Evolutionary conservation across 352 stramenopile species (phyloP), one percentile per base, ranked within the genome.

Genomic region (Pythium sukuiense): DNA sequence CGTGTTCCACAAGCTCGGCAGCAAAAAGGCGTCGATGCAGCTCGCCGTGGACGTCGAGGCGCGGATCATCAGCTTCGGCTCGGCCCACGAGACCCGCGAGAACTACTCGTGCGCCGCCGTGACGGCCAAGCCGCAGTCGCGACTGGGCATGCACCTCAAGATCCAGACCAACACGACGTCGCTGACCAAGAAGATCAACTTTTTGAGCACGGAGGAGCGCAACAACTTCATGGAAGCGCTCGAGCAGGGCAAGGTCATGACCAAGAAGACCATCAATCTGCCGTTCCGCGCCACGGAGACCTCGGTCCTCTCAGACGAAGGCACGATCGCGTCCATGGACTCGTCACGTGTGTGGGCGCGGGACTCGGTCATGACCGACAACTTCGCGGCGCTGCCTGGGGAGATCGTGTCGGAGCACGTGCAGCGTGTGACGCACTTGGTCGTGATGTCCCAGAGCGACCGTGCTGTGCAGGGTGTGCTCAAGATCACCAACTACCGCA

Each of bases 131-230:
- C 80, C 85, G n/a, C 80, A 93, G 69, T 88, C 83, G 6, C 71
- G 85, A 0, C 69, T 93, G 6, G 83, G 82, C 29, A 89, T 95
- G 76, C 87, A 95, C 65, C 79, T 95, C 61, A 92, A 91, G 71
- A 95, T 95, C 63, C 85, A 93, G 71, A 92, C 82, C 5, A 74
- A 74, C 33, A 83, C 80, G 33, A 80, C 80, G n/a, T 80, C 81
- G 35, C 67, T 93, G 35, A 96, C 76, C 70, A 90, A 91, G 66
- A 94, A 93, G 61, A 90, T 96, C 64, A 91, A 80, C 11, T 94
- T 96, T 45, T 82, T 90, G 60, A 91, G 83, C 69, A 87, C 73
- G 0, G 87, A 96, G 59, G 85, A 94, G 67, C 87, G 87, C 27
- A 69, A 79, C 32, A 92, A 90, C 55, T 96, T 96, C 49, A 74